A percentile compares a stretch with the other conserved stretches of the same genome.
Conservation (phyloP, 129 eudicot genomes). For the Artemisia argyi region DNA sequence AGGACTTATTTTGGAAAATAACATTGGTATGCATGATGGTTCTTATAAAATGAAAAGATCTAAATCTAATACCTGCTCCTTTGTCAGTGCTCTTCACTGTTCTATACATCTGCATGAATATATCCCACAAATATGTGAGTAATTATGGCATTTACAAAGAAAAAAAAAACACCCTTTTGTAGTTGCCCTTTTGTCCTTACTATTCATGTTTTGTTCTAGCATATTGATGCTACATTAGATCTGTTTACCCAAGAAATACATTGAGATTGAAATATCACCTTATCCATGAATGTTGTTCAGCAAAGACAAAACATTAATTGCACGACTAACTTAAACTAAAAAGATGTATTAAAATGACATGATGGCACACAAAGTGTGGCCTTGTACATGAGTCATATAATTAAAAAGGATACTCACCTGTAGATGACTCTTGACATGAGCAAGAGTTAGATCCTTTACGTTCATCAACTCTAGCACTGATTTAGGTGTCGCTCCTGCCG, state of each 20-base stretch:
- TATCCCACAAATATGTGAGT: conserved; percentile 25
- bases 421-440: conserved; percentile 93
- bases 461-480: conserved; percentile 93
- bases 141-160: background rate
- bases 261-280: too few relatives aligned
- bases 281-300: too few relatives aligned
- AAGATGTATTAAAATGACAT: too few relatives aligned
- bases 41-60: conserved; percentile 26
- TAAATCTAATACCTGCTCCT: conserved; percentile 56
- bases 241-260: too few relatives aligned
- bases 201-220: background rate
- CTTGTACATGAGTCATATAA: background rate
- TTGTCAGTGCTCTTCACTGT: conserved; percentile 97
- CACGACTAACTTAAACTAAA: too few relatives aligned
- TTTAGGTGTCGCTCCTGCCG: conserved; percentile 94
- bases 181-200: conserved; percentile 57
- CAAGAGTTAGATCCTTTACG: conserved; percentile 95
- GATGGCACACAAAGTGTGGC: conserved; percentile 5
- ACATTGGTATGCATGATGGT: conserved; percentile 22
- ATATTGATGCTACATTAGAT: too few relatives aligned
- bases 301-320: too few relatives aligned
- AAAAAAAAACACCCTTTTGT: conserved; percentile 19
- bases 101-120: conserved; percentile 91
- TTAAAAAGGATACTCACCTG: conserved; percentile 53
- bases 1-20: conserved; percentile 2